Percentiles rank a stretch among this genome's conserved stretches.
phyloP scores from a whole-genome alignment of 2,329 filamentous ascomycete species.

The Knoxdaviesia proteae region DNA sequence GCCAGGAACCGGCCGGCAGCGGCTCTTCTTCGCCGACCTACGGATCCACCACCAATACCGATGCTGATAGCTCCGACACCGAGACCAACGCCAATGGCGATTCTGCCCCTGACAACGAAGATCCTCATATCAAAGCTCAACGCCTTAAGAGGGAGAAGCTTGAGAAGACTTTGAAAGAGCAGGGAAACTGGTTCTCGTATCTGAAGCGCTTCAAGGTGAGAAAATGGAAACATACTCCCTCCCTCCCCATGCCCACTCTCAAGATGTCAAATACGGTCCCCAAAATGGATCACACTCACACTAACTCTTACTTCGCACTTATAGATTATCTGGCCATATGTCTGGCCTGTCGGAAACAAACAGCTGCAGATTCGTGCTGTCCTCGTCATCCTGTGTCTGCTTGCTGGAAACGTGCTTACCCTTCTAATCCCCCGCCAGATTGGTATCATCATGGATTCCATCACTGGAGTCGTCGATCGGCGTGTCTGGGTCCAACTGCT shows the following conservation, averaged over 20 bases:
- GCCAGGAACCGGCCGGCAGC: neutral
- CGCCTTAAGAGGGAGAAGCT: conserved; percentile 30
- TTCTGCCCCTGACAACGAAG: conserved; percentile 10
- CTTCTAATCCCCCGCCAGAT: conserved; percentile 64
- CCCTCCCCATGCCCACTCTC: neutral
- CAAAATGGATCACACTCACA: neutral
- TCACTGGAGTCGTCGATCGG: conserved; percentile 27
- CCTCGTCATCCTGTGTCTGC: conserved; percentile 44
- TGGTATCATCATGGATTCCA: conserved; percentile 54
- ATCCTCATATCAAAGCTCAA: conserved; percentile 32
- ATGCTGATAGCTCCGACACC: conserved; percentile 1
- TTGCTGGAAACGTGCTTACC: conserved; percentile 52
- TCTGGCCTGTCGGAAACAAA: conserved; percentile 52
- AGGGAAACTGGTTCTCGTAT: conserved; percentile 61
- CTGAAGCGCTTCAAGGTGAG: conserved; percentile 46
- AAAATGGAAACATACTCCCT: neutral
- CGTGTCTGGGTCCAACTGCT: conserved; percentile 31
- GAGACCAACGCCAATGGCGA: neutral
- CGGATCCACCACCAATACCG: conserved; percentile 1
- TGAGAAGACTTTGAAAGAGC: conserved; percentile 48
- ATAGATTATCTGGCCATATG: conserved; percentile 54
- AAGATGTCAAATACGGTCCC: neutral
- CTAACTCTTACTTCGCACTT: neutral
- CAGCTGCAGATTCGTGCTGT: conserved; percentile 46
- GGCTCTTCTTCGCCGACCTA: neutral